phyloP scores from a whole-genome alignment of 208 protist genomes.

The Crithidia fasciculata region DNA sequence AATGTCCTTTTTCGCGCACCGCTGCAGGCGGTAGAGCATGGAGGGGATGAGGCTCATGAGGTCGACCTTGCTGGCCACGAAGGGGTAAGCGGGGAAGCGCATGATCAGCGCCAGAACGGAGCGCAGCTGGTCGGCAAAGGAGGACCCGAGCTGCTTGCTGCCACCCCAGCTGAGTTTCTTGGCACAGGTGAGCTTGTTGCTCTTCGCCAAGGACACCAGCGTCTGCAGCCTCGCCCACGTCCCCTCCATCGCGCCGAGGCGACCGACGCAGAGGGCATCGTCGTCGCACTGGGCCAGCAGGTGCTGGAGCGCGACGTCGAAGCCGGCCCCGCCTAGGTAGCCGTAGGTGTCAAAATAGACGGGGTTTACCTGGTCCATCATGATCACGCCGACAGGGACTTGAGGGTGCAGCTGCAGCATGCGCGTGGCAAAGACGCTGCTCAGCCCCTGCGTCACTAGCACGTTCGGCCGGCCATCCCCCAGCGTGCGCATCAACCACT shows the following conservation, averaged over 20 bases:
- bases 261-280: constrained; percentile 36
- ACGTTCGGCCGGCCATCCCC: constrained; percentile 44
- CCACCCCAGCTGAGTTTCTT: constrained; percentile 44
- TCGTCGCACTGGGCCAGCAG: constrained; percentile 50
- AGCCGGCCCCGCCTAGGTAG: constrained; percentile 34
- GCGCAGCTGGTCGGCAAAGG: constrained; percentile 33
- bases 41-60: constrained; percentile 54
- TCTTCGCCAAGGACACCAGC: constrained; percentile 30
- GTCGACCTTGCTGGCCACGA: constrained; percentile 22
- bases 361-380: constrained; percentile 49
- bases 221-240: constrained; percentile 43
- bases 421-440: constrained; percentile 44
- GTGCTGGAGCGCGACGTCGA: constrained; percentile 46
- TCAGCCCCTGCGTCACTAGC: constrained; percentile 53
- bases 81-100: constrained; percentile 38
- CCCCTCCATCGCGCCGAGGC: constrained; percentile 50
- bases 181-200: constrained; percentile 51
- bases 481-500: constrained; percentile 41
- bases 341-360: constrained; percentile 34
- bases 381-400: constrained; percentile 34
- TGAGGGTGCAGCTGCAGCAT: constrained; percentile 27
- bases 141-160: not conserved
- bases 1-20: constrained; percentile 47
- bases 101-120: constrained; percentile 44
- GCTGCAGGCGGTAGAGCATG: constrained; percentile 72